Base-by-base conservation (phyloP, 2,329 filamentous ascomycete species). In the Cordyceps cicadae region DNA sequence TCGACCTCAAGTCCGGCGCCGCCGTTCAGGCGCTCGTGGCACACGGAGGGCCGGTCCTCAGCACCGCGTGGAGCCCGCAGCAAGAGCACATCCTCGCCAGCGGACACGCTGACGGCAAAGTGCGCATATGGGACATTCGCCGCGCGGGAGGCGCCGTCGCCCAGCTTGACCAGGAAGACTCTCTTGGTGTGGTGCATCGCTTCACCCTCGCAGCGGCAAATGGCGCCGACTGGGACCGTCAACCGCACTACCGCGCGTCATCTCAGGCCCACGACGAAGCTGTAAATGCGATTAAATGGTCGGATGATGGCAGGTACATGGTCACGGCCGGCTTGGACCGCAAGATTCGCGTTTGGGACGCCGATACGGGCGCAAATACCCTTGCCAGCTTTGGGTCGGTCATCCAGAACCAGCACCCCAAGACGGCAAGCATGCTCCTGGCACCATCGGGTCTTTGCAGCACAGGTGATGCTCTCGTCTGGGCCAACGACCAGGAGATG, bases 281-380 rank as follows among this genome's bases (percentile, higher is more conserved):
- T 1, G 91, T 95, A 2, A 97, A 96, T 63, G 90, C 89, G 1
- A 77, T 97, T 8, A 80, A 86, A 0, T 97, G 92, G 91, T 92
- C 89, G 0, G 86, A 90, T 62, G 87, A 91, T 69, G 91, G 91
- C 0, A 79, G 77, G 15, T 87, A 88, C 69, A 79, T 97, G 19
- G 79, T 97, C 14, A 91, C 89, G 0, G 83, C 89, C 2, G 92
- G 92, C 0, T 88, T 95, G 62, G 94, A 97, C 70, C 81, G 89
- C 54, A 84, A 88, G 9, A 87, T 97, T 64, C 84, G 92, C 5
- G 89, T 97, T 1, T 97, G 93, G 93, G 83, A 96, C 70, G 84
- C 89, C 1, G 80, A 80, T 0, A 90, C 85, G 0, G 91, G 92
- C 2, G 88, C 88, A 19, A 97, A 97, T 71, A 95, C 90, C 0